These are phyloP conservation scores for Ricinus communis DNA, from an alignment of 345 rosid species.

Conservation along the genomic window DNA sequence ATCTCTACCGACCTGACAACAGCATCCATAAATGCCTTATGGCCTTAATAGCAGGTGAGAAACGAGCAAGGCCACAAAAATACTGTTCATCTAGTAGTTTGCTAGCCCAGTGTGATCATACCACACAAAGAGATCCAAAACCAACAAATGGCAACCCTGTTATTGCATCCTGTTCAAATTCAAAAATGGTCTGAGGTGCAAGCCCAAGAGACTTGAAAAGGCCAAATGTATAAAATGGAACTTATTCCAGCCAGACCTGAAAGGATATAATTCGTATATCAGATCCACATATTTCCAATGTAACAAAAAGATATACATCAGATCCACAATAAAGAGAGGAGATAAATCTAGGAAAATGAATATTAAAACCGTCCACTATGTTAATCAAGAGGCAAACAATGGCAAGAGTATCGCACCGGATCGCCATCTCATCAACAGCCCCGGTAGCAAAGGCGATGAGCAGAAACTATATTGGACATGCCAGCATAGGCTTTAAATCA, in stretches of 20 bases:
- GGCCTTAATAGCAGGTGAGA: background rate
- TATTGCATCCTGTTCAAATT: background rate
- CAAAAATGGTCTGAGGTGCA: background rate
- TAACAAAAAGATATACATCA: background rate
- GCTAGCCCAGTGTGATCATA: background rate
- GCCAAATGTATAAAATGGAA: background rate
- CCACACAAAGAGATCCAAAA: background rate
- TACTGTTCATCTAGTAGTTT: background rate
- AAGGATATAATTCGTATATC: background rate
- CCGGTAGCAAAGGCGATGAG: conserved; percentile 33
- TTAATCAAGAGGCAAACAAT: conserved; percentile 5
- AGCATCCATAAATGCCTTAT: background rate
- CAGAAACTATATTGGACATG: conserved; percentile 27
- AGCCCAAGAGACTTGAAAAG: background rate
- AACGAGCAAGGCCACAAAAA: background rate
- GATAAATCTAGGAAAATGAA: background rate
- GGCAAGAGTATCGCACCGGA: conserved; percentile 37
- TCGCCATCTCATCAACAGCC: conserved; percentile 34
- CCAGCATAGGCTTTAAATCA: conserved; percentile 37
- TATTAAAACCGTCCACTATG: conserved; percentile 23
- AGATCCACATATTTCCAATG: no score
- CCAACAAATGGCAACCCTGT: background rate
- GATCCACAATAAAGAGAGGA: background rate
- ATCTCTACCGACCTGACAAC: background rate
- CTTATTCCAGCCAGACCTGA: conserved; percentile 16